Evolutionary conservation across 169 alveolate genomes (phyloP), one percentile per base, ranked within the genome.

Genomic region (Cryptosporidium parvum): DNA sequence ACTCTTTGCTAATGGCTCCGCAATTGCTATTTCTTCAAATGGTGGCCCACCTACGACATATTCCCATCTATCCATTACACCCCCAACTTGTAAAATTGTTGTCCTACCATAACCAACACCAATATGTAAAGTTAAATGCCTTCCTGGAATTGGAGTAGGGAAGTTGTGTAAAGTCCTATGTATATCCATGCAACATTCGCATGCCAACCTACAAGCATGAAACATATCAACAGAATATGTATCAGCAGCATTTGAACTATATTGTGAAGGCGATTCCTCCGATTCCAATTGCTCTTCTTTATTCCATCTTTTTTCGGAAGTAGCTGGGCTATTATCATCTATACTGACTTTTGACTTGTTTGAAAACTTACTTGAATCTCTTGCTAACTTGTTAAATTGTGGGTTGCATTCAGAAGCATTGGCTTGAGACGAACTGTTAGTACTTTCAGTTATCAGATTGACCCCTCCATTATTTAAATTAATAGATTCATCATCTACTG

Each of bases 101-200:
- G 93, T 93, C 16, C 93, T 86, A 7, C 97, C 97, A 70, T 86
- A 94, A 0, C 95, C 93, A 2, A 93, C 93, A 4, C 96, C 96
- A 5, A 94, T 94, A 59, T 94, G 97, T 56, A 94, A 86, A 35
- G 94, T 71, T 53, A 94, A 70, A 26, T 70, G 87, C 62, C 92
- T 89, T 52, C 92, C 92, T 29, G 92, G 92, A 12, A 92, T 85
- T n/a, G 93, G 93, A 0, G 96, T 94, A 18, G 97, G 97, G 39
- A 91, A 94, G 62, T 94, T 93, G 48, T 94, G 93, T 23, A 94
- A 72, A 1, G 94, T 73, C 67, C 93, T 91, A 65, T 94, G 97
- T 29, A 94, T 93, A 70, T 94, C 96, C 59, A 80, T 89, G 29
- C 97, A 94, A 35, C 97, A 94, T 37, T 93, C 93, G 45, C 94